A percentile compares a stretch with the other conserved stretches of the same genome.
phyloP scores from a whole-genome alignment of 2,329 filamentous ascomycete species.

The Rasamsonia emersonii region DNA sequence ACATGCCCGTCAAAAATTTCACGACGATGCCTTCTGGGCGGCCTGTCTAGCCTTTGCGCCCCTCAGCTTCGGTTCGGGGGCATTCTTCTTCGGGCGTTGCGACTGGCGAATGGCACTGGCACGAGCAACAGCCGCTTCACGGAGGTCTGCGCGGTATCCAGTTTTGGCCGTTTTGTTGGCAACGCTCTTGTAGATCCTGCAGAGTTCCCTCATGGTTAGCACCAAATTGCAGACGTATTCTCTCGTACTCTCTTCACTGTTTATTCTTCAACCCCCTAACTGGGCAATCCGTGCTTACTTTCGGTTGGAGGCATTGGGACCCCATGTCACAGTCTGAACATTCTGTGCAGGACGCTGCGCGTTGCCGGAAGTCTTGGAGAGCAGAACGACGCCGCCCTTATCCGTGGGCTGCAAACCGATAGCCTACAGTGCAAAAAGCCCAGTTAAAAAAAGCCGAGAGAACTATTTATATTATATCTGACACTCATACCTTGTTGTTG shows the following conservation, averaged over 20 bases:
- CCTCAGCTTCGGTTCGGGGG: constrained; percentile 64
- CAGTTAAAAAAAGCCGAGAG: constrained; percentile 7
- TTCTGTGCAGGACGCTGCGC: constrained; percentile 64
- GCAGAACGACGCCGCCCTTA: constrained; percentile 71
- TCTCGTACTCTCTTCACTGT: neutral
- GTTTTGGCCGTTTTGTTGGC: constrained; percentile 74
- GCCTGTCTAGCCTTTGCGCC: constrained; percentile 72
- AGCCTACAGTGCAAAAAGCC: constrained; percentile 47
- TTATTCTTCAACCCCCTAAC: constrained; percentile 3
- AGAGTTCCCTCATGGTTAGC: constrained; percentile 11
- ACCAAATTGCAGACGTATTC: constrained; percentile 9
- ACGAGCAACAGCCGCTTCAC: constrained; percentile 70
- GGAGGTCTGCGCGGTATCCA: constrained; percentile 76
- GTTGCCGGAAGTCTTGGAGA: constrained; percentile 73
- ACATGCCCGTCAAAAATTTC: no score
- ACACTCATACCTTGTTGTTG: constrained; percentile 75
- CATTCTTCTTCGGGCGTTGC: constrained; percentile 70
- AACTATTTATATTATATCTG: constrained; percentile 3
- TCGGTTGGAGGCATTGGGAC: constrained; percentile 63
- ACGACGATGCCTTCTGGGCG: constrained; percentile 24
- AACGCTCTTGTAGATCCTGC: constrained; percentile 79
- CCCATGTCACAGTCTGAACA: constrained; percentile 59
- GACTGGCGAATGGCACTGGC: constrained; percentile 75
- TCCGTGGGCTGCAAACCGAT: constrained; percentile 67
- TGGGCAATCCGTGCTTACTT: constrained; percentile 51